Percentiles rank a stretch among this genome's conserved stretches.
Evolutionary conservation across 2,329 filamentous ascomycete genomes (phyloP).

Genomic region (Talaromyces sp.): DNA sequence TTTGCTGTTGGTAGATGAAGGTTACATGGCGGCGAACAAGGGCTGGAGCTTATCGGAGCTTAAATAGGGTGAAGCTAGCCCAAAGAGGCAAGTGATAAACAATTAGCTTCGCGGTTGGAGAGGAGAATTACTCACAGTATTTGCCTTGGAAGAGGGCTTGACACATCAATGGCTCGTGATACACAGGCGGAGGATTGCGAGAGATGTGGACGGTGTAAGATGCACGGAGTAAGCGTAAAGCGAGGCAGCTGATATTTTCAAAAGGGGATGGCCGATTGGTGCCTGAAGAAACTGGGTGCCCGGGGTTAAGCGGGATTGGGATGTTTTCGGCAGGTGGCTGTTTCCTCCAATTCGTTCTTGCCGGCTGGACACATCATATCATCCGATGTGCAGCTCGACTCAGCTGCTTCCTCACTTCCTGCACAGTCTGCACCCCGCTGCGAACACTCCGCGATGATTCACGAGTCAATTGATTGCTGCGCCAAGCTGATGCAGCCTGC

Average conservation of each 20-base stretch:
- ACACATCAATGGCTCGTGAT: not conserved
- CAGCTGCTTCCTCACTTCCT: not conserved
- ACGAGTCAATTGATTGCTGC: not conserved
- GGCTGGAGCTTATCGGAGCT: not conserved
- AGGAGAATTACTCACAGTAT: not conserved
- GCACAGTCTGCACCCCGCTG: not conserved
- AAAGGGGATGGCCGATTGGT: not conserved
- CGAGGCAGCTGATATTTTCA: not conserved
- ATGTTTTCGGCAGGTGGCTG: constrained; percentile 12
- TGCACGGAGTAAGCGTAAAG: not conserved
- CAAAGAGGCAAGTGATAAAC: not conserved
- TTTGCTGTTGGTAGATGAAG: constrained; percentile 3
- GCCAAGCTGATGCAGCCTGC: not conserved
- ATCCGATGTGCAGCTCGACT: not conserved
- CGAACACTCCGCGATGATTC: not conserved
- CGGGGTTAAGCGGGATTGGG: not conserved
- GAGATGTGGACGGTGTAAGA: not conserved
- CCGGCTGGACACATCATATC: not conserved
- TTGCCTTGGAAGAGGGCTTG: not conserved
- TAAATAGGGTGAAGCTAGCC: not conserved
- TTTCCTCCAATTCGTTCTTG: not conserved
- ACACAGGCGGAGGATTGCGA: not conserved
- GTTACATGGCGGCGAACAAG: not conserved
- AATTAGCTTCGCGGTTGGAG: not conserved
- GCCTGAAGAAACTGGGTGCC: not conserved